Evolutionary conservation across 345 rosid genomes (phyloP).

Genomic region (Noccaea bulbosa): DNA sequence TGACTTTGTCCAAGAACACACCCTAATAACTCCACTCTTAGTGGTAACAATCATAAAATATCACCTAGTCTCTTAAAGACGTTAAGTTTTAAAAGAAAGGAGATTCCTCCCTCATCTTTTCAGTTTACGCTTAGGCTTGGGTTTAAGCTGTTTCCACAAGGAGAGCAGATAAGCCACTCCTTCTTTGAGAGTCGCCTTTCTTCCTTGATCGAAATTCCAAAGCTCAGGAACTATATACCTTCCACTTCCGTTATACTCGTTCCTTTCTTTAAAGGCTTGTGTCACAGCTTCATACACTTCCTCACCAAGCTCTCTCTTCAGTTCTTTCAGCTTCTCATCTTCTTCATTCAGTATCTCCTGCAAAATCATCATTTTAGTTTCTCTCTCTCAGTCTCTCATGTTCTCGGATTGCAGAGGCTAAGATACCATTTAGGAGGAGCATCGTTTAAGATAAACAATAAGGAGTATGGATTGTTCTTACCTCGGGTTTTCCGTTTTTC

Average conservation of each 20-base stretch:
- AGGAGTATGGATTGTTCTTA: constrained; percentile 3
- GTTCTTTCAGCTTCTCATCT: constrained; percentile 55
- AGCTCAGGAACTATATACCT: constrained; percentile 60
- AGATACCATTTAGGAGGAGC: not conserved
- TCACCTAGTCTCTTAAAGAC: not conserved
- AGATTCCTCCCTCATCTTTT: not conserved
- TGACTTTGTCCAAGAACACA: constrained; percentile 7
- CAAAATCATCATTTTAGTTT: not conserved
- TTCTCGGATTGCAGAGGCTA: not conserved
- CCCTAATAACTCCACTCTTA: not conserved
- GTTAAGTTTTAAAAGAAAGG: not conserved
- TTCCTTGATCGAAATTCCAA: constrained; percentile 55
- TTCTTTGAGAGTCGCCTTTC: constrained; percentile 58
- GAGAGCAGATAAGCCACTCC: constrained; percentile 43
- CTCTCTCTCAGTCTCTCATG: not conserved
- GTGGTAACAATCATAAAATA: not conserved
- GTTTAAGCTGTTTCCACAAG: constrained; percentile 20
- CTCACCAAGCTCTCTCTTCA: constrained; percentile 54
- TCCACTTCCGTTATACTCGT: constrained; percentile 63
- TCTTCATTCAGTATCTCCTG: constrained; percentile 55
- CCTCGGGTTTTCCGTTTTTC: constrained; percentile 26
- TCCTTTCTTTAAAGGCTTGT: constrained; percentile 51
- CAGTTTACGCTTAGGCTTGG: constrained; percentile 18
- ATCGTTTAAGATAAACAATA: not conserved
- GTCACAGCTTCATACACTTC: constrained; percentile 56